A percentile compares a stretch with the other conserved stretches of the same genome.
Evolutionary conservation across 208 protist genomes (phyloP).

Genomic region (Crithidia sp.): DNA sequence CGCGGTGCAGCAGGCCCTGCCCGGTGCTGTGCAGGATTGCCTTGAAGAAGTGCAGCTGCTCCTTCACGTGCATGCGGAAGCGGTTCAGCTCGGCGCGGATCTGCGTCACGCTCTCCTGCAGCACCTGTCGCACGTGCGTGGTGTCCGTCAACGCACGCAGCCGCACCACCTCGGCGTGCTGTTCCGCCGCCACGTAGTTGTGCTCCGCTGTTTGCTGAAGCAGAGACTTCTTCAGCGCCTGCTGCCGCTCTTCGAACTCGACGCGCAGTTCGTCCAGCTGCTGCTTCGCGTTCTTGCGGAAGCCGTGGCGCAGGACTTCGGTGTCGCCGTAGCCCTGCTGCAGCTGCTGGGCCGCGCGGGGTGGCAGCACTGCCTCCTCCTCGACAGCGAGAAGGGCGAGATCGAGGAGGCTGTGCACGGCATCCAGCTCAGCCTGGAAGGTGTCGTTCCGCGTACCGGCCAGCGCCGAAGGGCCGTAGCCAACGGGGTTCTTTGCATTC

Average conservation of each 20-base stretch:
- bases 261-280: slow-evolving; percentile 41
- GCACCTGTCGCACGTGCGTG: slow-evolving; percentile 36
- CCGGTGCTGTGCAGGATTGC: slow-evolving; percentile 52
- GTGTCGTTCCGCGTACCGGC: background rate
- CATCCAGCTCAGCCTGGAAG: slow-evolving; percentile 32
- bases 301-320: slow-evolving; percentile 26
- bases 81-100: slow-evolving; percentile 54
- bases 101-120: slow-evolving; percentile 38
- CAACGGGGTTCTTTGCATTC: background rate
- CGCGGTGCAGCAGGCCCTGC: slow-evolving; percentile 54
- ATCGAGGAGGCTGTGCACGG: slow-evolving; percentile 85
- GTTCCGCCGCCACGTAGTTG: slow-evolving; percentile 44
- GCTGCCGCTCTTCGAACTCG: slow-evolving; percentile 61
- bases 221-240: slow-evolving; percentile 64
- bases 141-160: slow-evolving; percentile 71
- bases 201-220: slow-evolving; percentile 50
- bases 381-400: slow-evolving; percentile 86
- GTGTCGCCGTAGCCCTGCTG: slow-evolving; percentile 16
- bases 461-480: background rate
- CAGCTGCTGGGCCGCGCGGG: slow-evolving; percentile 35
- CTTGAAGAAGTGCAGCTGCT: slow-evolving; percentile 60
- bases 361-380: slow-evolving; percentile 54
- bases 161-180: slow-evolving; percentile 70
- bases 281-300: slow-evolving; percentile 40
- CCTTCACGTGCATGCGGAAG: slow-evolving; percentile 41